Evolutionary conservation across 192 early-diverging fungal genomes (phyloP), one percentile per base, ranked within the genome.

Genomic region (Linnemannia elongata): DNA sequence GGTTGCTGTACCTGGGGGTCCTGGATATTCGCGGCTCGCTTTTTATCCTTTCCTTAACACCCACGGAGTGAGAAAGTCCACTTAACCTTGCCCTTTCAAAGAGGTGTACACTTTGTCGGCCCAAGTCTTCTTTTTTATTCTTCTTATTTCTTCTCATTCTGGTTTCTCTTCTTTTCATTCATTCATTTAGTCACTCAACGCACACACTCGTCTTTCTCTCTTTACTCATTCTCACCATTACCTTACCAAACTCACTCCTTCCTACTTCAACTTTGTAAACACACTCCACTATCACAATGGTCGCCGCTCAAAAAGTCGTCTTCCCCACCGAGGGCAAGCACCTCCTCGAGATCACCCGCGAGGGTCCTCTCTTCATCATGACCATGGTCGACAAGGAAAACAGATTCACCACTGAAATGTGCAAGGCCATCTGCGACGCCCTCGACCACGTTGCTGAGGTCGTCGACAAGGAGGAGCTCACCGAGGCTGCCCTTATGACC

Each of bases 341-440:
- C 33, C 60, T 87, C 7, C 33, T 87, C 72, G 75, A 74, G 27
- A 74, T 87, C 72, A 81, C 79, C n/a, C 75, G 85, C 12, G 91
- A 92, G 39, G 92, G 89, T 20, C 82, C 90, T 8, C 72, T 96
- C 45, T 96, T 95, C 47, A 88, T 96, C 18, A 77, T 96, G 54
- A 90, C 92, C 66, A 89, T 95, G 84, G 89, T 90, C 89, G 90
- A 93, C 69, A 91, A 91, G 45, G 89, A 95, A 66, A 95, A 95
- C 87, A 91, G 94, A n/a, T 94, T 96, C 84, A 94, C 90, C 0
- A 80, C 81, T 30, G 89, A 91, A 71, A 93, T 94, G 76, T 90
- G 93, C 73, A 36, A 69, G 9, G 89, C 91, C n/a, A 90, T 96
- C 54, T 89, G 88, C 54, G 77, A 89, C 36, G 94, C 91, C 3